Evolutionary conservation across 148 eudicot species (phyloP), one percentile per base, ranked within the genome.

Genomic region (Rhododendron ovatum): DNA sequence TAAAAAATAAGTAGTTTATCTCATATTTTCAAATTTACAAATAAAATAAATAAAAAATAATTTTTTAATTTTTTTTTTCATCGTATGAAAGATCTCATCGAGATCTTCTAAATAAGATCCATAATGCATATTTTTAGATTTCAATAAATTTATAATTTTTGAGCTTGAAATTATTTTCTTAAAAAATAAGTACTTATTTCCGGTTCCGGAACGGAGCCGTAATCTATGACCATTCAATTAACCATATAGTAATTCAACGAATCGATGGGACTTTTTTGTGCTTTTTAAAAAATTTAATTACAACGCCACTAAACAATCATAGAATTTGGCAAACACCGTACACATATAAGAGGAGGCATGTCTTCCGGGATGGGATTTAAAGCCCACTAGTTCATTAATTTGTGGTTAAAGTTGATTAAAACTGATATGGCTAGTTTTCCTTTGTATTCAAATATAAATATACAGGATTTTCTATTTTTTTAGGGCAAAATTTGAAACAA

Each of bases 351-450:
- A 18, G 77, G 69, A 28, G 77, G 47, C 83, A 79, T 85, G 78
- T 85, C 57, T 85, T 79, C 83, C 59, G 87, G 87, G 83, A n/a
- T 37, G 47, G 41, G n/a, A 13, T 47, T 79, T 39, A 78, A 85
- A 61, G 18, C 73, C 51, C 76, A 78, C 53, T 37, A 9, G 35
- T 79, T 7, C 77, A 85, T 63, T 63, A 85, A 61, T 79, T 85
- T 85, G 59, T 26, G 33, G 78, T n/a, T 78, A 14, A 73, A 61
- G 30, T 61, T 78, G 0, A 18, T 35, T 14, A 84, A 78, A 47
- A 76, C n/a, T 74, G 41, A 73, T 28, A 74, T 3, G 17, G 45
- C 45, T 33, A 75, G 79, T 75, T 35, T 75, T 73, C 37, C 45
- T 74, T 14, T 74, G 2, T 17, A 13, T 33, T 37, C 37, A 28